A percentile compares a stretch with the other conserved stretches of the same genome.
phyloP scores from a whole-genome alignment of 2,329 filamentous ascomycete genomes.

The Dothideomycetes sp. region DNA sequence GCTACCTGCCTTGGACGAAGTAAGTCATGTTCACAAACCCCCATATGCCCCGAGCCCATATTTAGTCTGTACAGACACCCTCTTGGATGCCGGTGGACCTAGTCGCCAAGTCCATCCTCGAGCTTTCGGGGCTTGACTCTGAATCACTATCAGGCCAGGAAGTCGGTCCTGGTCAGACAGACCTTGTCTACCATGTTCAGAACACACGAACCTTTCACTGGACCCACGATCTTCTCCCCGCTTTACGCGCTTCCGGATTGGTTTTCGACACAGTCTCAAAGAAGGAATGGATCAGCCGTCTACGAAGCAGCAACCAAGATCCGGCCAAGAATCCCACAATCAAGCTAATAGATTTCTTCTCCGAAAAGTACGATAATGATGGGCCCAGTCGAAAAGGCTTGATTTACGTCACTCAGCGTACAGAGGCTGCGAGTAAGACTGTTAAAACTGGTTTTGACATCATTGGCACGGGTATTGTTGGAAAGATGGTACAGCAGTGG shows the following conservation, averaged over 20 bases:
- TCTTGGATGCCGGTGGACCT: constrained; percentile 10
- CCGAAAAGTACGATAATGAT: constrained; percentile 17
- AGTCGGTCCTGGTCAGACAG: neutral
- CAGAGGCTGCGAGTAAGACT: no score
- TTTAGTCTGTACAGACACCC: no score
- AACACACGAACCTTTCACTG: constrained; percentile 40
- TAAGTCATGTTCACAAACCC: no score
- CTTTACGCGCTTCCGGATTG: constrained; percentile 21
- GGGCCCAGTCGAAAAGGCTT: no score
- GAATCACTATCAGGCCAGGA: no score
- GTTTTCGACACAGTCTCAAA: constrained; percentile 14
- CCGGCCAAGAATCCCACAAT: constrained; percentile 20
- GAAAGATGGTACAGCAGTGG: no score
- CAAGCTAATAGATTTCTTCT: constrained; percentile 22
- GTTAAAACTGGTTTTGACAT: no score
- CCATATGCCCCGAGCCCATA: no score
- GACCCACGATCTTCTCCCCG: constrained; percentile 42
- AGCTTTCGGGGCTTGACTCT: constrained; percentile 7
- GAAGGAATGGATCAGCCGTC: constrained; percentile 15
- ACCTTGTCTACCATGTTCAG: constrained; percentile 25
- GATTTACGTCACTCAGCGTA: no score
- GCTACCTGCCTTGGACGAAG: constrained; percentile 33
- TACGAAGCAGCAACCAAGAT: constrained; percentile 14
- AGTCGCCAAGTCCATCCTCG: constrained; percentile 7
- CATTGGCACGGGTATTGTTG: no score